Conservation (phyloP, 108 stramenopile species). For the Poteriospumella lacustris region DNA sequence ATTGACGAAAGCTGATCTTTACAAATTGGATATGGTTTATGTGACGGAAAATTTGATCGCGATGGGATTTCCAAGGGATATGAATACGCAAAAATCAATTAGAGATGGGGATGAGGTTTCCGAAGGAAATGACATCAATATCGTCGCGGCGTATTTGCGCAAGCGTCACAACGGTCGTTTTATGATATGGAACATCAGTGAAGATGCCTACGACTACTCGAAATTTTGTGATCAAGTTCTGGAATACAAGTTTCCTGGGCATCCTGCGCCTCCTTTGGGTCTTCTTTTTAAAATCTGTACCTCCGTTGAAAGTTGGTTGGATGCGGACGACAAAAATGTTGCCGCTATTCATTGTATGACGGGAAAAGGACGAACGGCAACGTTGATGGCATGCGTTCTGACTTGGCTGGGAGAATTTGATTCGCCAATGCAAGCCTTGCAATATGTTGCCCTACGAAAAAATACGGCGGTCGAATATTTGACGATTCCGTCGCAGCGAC, state of each 20-base stretch:
- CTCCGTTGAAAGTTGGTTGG: slow-evolving; percentile 84
- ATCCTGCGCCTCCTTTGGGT: slow-evolving; percentile 87
- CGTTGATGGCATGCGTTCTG: slow-evolving; percentile 78
- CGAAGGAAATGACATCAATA: slow-evolving; percentile 43
- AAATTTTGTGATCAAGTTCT: slow-evolving; percentile 76
- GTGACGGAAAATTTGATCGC: slow-evolving; percentile 40
- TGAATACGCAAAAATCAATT: slow-evolving; percentile 20
- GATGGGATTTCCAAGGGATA: slow-evolving; percentile 41
- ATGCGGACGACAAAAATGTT: slow-evolving; percentile 78
- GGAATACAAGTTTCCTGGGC: slow-evolving; percentile 82
- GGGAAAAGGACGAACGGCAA: slow-evolving; percentile 79
- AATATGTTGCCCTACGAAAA: slow-evolving; percentile 73
- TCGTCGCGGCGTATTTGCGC: slow-evolving; percentile 48
- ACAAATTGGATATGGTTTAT: slow-evolving; percentile 44
- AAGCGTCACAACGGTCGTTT: slow-evolving; percentile 66
- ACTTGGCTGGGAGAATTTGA: slow-evolving; percentile 85
- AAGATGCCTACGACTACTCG: slow-evolving; percentile 77
- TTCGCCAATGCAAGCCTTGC: slow-evolving; percentile 68
- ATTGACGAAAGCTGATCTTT: slow-evolving; percentile 35
- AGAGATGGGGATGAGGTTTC: neutral
- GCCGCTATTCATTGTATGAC: slow-evolving; percentile 89
- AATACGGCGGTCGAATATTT: slow-evolving; percentile 56
- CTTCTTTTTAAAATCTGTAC: slow-evolving; percentile 76
- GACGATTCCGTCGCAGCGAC: slow-evolving; percentile 85
- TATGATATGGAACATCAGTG: slow-evolving; percentile 92